Base-by-base conservation (phyloP, 2,329 filamentous ascomycete species). In the Lasiodiplodia citricola region DNA sequence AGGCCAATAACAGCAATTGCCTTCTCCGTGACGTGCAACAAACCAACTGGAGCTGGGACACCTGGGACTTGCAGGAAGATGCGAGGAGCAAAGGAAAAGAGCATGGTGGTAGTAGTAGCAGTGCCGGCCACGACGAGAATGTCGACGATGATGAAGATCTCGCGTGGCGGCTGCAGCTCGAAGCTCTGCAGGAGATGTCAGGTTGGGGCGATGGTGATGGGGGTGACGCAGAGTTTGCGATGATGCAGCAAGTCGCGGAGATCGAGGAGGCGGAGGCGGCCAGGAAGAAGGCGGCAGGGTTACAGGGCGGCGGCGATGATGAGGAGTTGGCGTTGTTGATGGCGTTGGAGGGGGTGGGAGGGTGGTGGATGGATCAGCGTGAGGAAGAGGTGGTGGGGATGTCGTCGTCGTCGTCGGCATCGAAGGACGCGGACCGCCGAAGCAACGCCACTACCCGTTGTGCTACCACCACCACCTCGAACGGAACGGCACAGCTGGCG, bases 91-190 rank as follows among this genome's bases (percentile, higher is more conserved):
- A 21, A 0, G 44, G 21, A 41, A 4, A n/a, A 11, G 41, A 18
- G 18, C 16, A 47, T 35, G 41, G 41, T 35, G 10, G 31, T 5
- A 35, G 31, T 35, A 35, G 31, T 5, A 35, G 31, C 31, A 35
- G 21, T 18, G 14, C 6, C 11, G 55, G 23, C 18, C 8, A 25
- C 16, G 44, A 23, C n/a, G 37, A 13, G 8, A 21, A 37, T n/a
- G 60, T 25, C 2, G 47, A 31, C 3, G 47, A 64, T 4, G 44
- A 23, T 7, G 44, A 23, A 8, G 47, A 52, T 1, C n/a, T 64
- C 13, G 60, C 60, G 31, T 64, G 60, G 60, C 44, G 60, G 11
- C n/a, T 64, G 44, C 60, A 64, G 44, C 47, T 64, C 3, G 60
- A 52, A 4, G 31, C 35, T n/a, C 18, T 64, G 13, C 18, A 58